Conservation (phyloP, 257 asterid genomes). For the Scutellaria barbata region DNA sequence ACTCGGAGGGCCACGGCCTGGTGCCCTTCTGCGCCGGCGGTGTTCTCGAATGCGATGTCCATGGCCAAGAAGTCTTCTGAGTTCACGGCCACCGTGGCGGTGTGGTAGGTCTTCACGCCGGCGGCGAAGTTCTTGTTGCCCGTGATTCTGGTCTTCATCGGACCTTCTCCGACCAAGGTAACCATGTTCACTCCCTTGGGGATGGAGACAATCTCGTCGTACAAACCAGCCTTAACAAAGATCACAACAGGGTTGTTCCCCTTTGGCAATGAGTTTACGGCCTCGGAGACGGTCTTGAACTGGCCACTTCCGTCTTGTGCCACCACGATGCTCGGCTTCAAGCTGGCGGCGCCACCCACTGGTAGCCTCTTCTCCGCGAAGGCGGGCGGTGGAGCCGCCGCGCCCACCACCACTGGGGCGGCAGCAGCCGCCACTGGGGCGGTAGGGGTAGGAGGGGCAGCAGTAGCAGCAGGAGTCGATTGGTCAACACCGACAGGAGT, state of each 20-base stretch:
- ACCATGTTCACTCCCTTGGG: conserved; percentile 45
- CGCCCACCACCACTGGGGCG: conserved; percentile 19
- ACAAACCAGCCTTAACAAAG: conserved; percentile 66
- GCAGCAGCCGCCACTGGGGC: no score
- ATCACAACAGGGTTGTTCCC: conserved; percentile 45
- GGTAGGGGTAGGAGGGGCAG: no score
- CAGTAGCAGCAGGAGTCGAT: no score
- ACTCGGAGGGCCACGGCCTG: conserved; percentile 74
- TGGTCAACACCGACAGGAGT: no score
- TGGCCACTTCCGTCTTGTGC: conserved; percentile 69
- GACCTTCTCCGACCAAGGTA: conserved; percentile 66
- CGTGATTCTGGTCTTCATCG: conserved; percentile 55
- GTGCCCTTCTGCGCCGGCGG: conserved; percentile 55
- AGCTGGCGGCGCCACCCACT: not conserved
- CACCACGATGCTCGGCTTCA: conserved; percentile 46
- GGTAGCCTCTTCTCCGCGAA: conserved; percentile 9
- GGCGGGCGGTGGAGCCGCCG: no score
- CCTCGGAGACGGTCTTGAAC: conserved; percentile 54
- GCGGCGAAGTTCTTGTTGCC: conserved; percentile 46
- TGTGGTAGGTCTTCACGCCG: conserved; percentile 49
- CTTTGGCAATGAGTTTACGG: conserved; percentile 44
- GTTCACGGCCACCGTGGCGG: conserved; percentile 59
- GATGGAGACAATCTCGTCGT: conserved; percentile 49
- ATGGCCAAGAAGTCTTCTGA: conserved; percentile 48
- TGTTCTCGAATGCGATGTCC: conserved; percentile 65